These are phyloP conservation scores for Colletotrichum lupini DNA, from an alignment of 2,329 filamentous ascomycete species.

Conservation along the genomic window DNA sequence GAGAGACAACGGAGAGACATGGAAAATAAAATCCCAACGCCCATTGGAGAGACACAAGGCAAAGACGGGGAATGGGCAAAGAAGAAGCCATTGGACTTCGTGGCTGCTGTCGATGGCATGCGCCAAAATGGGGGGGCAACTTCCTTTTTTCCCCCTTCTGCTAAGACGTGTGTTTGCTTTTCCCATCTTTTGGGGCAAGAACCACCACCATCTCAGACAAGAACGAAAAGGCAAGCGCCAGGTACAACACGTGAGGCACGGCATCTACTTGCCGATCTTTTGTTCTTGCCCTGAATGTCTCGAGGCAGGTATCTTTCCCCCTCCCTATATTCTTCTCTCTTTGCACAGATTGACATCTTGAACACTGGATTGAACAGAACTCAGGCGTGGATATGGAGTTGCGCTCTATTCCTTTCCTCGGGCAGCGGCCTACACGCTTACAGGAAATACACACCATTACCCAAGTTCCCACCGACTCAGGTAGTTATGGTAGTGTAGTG, in stretches of 20 bases:
- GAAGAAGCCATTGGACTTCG: not conserved
- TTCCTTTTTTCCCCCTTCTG: not conserved
- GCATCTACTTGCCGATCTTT: not conserved
- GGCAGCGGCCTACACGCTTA: not conserved
- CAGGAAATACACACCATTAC: not conserved
- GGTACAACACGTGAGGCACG: not conserved
- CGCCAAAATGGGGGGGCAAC: constrained; percentile 11
- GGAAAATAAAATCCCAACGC: not conserved
- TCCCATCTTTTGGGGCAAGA: not conserved
- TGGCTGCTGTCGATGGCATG: constrained; percentile 14
- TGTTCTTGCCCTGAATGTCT: not conserved
- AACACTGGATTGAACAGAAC: not conserved
- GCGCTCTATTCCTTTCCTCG: not conserved
- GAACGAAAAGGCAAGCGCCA: not conserved
- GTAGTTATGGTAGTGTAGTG: not conserved
- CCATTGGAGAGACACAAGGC: constrained; percentile 16
- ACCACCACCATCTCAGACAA: not conserved
- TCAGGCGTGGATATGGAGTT: not conserved
- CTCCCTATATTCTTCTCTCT: not conserved
- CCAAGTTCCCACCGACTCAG: not conserved
- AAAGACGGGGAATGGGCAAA: constrained; percentile 3
- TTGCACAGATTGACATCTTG: not conserved
- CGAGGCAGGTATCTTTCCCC: not conserved
- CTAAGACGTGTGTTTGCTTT: not conserved
- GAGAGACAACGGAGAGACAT: constrained; percentile 17